These are phyloP conservation scores for Stenocarpella maydis DNA, from an alignment of 2,329 filamentous ascomycete species.

Conservation along the genomic window DNA sequence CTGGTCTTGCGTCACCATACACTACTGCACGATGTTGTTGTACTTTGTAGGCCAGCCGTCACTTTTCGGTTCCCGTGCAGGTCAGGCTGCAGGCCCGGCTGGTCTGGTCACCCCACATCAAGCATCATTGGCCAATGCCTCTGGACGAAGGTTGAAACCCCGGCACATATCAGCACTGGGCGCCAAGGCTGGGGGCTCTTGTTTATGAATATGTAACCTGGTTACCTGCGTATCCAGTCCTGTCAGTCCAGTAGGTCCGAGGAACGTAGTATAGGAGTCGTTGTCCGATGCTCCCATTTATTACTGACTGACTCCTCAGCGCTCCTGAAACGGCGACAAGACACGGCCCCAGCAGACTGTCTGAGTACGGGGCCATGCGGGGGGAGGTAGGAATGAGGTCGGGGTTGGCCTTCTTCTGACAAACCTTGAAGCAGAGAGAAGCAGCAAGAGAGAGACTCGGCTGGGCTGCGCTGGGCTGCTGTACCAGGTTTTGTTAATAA, in stretches of 20 bases:
- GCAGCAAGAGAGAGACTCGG: background rate
- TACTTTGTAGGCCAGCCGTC: constrained; percentile 1
- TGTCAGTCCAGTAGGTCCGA: too few species aligned
- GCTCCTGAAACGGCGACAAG: constrained; percentile 22
- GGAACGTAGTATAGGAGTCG: too few species aligned
- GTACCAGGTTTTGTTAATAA: too few species aligned
- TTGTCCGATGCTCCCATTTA: background rate
- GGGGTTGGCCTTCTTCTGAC: background rate
- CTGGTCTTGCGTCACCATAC: constrained; percentile 5
- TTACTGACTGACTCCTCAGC: background rate
- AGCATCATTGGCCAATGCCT: constrained; percentile 23
- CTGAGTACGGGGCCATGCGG: too few species aligned
- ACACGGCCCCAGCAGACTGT: constrained; percentile 4
- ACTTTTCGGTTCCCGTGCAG: background rate
- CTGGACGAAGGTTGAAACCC: background rate
- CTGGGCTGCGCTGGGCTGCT: too few species aligned
- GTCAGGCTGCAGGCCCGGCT: background rate
- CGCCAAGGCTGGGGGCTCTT: background rate
- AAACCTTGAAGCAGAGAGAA: background rate
- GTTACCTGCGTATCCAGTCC: too few species aligned
- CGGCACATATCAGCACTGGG: background rate
- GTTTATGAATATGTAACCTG: too few species aligned
- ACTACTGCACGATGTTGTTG: background rate
- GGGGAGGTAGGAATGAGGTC: too few species aligned
- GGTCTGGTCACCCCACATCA: background rate